Conservation (phyloP, 371 early-diverging fungal genomes). For the Mortierella sp. region DNA sequence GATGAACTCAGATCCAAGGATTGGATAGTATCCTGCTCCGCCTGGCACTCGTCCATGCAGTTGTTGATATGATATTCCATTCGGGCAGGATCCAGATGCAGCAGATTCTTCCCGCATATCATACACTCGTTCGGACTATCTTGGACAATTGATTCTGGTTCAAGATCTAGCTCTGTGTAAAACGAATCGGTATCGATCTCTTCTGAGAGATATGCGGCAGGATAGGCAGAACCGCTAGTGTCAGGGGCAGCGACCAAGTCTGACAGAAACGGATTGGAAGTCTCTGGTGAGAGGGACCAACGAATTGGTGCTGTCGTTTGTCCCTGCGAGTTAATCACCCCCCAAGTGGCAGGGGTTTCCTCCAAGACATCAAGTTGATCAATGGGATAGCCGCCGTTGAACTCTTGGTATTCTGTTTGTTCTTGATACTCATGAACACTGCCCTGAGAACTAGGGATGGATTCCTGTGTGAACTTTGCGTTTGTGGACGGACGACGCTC, state of each 20-base stretch:
- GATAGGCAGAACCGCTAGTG: neutral
- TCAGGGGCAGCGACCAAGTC: conserved; percentile 19
- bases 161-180: neutral
- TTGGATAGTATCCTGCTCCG: conserved; percentile 3
- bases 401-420: neutral
- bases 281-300: conserved; percentile 20
- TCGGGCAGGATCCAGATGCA: conserved; percentile 25
- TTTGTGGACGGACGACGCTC: neutral
- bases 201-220: neutral
- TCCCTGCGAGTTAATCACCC: too few species aligned
- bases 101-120: conserved; percentile 28
- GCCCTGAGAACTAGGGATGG: conserved; percentile 37
- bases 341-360: too few species aligned
- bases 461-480: conserved; percentile 24
- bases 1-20: conserved; percentile 7
- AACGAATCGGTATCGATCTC: neutral
- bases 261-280: conserved; percentile 14
- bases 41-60: conserved; percentile 36
- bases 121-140: conserved; percentile 15
- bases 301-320: neutral
- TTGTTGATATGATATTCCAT: conserved; percentile 34
- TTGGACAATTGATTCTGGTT: neutral
- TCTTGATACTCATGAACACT: conserved; percentile 15
- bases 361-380: neutral
- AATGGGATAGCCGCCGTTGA: too few species aligned